Conservation (phyloP, 495 filamentous ascomycete species). For the Neurospora sp. region DNA sequence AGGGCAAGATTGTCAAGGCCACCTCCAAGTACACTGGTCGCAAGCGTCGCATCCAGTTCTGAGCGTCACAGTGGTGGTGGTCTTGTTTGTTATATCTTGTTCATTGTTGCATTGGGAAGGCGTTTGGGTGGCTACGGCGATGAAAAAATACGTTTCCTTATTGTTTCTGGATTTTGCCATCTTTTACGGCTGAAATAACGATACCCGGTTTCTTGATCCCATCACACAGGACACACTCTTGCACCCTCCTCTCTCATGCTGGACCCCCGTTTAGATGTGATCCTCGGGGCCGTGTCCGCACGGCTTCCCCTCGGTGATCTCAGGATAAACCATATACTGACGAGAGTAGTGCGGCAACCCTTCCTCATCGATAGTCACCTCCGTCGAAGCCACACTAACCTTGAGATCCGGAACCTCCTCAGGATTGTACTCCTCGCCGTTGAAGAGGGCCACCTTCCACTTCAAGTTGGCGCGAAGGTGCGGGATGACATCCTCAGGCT, state of each 20-base stretch:
- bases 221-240: background rate
- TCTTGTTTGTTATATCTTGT: background rate
- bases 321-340: constrained; percentile 21
- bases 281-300: constrained; percentile 65
- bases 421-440: constrained; percentile 21
- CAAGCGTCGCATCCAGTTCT: constrained; percentile 55
- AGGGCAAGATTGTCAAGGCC: constrained; percentile 87
- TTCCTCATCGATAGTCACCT: constrained; percentile 23
- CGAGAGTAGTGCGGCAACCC: constrained; percentile 25
- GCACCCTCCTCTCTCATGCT: background rate
- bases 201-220: constrained; percentile 13
- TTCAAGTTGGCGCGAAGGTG: constrained; percentile 23
- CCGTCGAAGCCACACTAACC: constrained; percentile 27
- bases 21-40: constrained; percentile 88
- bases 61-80: constrained; percentile 1
- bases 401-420: constrained; percentile 23
- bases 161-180: background rate
- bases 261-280: constrained; percentile 53
- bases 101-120: constrained; percentile 6
- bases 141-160: constrained; percentile 3
- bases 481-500: constrained; percentile 26
- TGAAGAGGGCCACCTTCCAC: constrained; percentile 27
- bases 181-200: constrained; percentile 1
- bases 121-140: constrained; percentile 8
- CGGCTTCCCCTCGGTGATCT: constrained; percentile 27